phyloP scores from a whole-genome alignment of 2,329 filamentous ascomycete species.

The Hypoxylon sp. region DNA sequence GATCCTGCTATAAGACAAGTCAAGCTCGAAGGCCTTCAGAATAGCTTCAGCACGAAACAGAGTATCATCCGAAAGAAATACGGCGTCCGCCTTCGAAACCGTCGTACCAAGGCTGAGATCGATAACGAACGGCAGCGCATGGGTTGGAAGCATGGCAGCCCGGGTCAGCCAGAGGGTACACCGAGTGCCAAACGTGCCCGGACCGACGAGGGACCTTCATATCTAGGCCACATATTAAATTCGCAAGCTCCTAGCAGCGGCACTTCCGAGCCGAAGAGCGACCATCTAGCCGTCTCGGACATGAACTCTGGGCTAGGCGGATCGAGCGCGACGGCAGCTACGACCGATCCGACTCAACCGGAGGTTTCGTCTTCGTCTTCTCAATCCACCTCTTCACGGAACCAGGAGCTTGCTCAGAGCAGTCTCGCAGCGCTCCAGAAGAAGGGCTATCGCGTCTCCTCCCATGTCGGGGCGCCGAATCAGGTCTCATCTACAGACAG shows the following conservation, averaged over 20 bases:
- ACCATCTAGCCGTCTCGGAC: slow-evolving; percentile 48
- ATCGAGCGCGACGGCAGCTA: slow-evolving; percentile 50
- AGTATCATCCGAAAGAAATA: slow-evolving; percentile 71
- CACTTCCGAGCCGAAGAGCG: slow-evolving; percentile 27
- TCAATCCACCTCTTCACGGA: not conserved
- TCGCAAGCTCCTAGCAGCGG: slow-evolving; percentile 17
- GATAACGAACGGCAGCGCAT: slow-evolving; percentile 60
- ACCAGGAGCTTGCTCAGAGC: slow-evolving; percentile 26
- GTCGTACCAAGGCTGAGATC: slow-evolving; percentile 64
- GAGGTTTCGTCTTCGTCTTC: not conserved
- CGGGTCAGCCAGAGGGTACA: slow-evolving; percentile 33
- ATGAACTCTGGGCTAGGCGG: slow-evolving; percentile 51
- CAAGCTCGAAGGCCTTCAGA: slow-evolving; percentile 62
- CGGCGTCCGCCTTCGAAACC: slow-evolving; percentile 67
- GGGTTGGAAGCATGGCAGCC: slow-evolving; percentile 53
- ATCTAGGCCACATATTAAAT: slow-evolving; percentile 4
- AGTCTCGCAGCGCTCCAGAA: slow-evolving; percentile 52
- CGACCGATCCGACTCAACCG: slow-evolving; percentile 44
- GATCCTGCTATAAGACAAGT: slow-evolving; percentile 54
- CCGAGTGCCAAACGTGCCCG: slow-evolving; percentile 51
- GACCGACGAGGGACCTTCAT: slow-evolving; percentile 40
- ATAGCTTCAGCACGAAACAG: slow-evolving; percentile 69
- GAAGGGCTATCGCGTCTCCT: slow-evolving; percentile 53
- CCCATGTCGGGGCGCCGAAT: slow-evolving; percentile 43
- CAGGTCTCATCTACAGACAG: slow-evolving; percentile 30